Evolutionary conservation across 768 basidiomycete genomes (phyloP).

Genomic region (Jaapia argillacea): DNA sequence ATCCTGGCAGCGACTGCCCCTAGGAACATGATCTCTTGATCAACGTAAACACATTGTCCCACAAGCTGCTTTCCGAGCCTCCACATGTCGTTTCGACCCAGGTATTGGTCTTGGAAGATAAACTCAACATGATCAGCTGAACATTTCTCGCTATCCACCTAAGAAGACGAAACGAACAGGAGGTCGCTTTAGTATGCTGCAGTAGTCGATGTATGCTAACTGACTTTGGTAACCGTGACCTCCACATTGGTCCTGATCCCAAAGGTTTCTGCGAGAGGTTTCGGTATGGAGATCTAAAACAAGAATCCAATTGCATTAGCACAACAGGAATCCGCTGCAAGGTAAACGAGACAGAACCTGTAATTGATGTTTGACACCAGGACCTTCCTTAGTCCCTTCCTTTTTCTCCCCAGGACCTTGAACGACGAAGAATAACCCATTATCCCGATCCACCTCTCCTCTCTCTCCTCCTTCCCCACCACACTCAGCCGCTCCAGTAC

Average conservation of each 20-base stretch:
- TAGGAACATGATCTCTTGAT: slow-evolving; percentile 81
- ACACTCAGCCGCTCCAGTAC: slow-evolving; percentile 28
- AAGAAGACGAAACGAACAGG: no score
- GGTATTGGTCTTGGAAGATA: slow-evolving; percentile 89
- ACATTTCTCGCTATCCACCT: slow-evolving; percentile 60
- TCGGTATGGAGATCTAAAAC: slow-evolving; percentile 62
- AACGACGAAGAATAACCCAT: slow-evolving; percentile 55
- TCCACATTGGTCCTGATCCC: slow-evolving; percentile 62
- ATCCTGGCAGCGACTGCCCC: slow-evolving; percentile 79
- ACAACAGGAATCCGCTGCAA: neutral
- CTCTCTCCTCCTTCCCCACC: no score
- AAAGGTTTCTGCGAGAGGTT: slow-evolving; percentile 63
- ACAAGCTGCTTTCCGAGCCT: slow-evolving; percentile 74
- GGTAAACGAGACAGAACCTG: slow-evolving; percentile 37
- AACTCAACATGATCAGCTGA: slow-evolving; percentile 80
- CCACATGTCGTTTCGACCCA: slow-evolving; percentile 98
- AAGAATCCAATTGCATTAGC: neutral
- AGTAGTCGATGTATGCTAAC: slow-evolving; percentile 4
- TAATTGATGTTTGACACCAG: slow-evolving; percentile 46
- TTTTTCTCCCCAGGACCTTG: no score
- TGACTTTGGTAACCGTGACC: slow-evolving; percentile 62
- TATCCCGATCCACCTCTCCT: slow-evolving; percentile 28
- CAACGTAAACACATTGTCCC: slow-evolving; percentile 71
- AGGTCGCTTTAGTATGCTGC: slow-evolving; percentile 7
- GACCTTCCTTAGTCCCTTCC: slow-evolving; percentile 60